These are phyloP conservation scores for Galerina marginata DNA, from an alignment of 768 basidiomycete species.

Conservation along the genomic window DNA sequence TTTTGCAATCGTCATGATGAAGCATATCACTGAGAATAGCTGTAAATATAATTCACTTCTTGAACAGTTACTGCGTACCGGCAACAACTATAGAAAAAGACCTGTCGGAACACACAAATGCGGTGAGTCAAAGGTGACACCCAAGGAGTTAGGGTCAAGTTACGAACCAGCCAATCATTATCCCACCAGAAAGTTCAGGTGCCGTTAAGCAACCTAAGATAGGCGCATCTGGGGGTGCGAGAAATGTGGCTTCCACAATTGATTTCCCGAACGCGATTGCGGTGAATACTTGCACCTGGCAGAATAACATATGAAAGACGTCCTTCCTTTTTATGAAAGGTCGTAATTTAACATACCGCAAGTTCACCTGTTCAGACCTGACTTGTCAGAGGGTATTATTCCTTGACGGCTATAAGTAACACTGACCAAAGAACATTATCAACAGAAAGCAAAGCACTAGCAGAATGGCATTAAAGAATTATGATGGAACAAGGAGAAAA, in stretches of 20 bases:
- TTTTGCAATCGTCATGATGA: conserved; percentile 4
- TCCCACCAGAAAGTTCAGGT: conserved; percentile 1
- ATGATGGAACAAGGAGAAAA: neutral
- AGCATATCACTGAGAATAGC: neutral
- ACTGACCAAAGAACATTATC: neutral
- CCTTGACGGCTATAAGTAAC: neutral
- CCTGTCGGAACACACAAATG: neutral
- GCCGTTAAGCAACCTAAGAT: conserved; percentile 1
- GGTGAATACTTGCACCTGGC: conserved; percentile 3
- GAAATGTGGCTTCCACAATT: neutral
- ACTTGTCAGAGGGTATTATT: neutral
- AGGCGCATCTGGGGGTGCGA: neutral
- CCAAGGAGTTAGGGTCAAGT: neutral
- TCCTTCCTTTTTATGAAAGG: neutral
- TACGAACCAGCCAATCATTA: conserved; percentile 3
- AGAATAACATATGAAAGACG: neutral
- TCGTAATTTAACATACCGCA: neutral
- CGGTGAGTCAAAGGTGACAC: neutral
- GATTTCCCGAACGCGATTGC: neutral
- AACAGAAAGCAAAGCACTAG: conserved; percentile 2
- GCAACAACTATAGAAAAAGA: neutral
- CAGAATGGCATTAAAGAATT: neutral
- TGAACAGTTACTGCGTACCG: neutral
- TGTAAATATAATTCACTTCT: neutral
- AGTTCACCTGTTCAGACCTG: neutral